phyloP scores from a whole-genome alignment of 2,329 filamentous ascomycete genomes.

The Cladorrhinum sp. region DNA sequence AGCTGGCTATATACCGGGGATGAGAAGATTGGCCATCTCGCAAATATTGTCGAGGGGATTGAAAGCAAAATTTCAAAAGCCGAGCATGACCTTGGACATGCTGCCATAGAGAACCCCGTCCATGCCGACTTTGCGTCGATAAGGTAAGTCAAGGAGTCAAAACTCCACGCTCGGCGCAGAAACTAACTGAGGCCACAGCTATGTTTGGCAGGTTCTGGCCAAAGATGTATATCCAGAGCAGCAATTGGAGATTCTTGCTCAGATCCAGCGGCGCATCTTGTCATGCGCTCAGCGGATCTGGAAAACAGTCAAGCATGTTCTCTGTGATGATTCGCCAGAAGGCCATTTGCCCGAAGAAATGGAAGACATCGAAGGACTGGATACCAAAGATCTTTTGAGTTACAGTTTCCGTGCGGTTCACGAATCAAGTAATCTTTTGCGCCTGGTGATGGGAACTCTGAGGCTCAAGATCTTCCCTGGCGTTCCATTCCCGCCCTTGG shows the following conservation, averaged over 20 bases:
- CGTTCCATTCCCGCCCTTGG: constrained; percentile 45
- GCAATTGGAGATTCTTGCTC: constrained; percentile 36
- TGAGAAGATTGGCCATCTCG: constrained; percentile 50
- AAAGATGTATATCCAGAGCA: constrained; percentile 38
- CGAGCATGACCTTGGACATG: constrained; percentile 60
- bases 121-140: constrained; percentile 69
- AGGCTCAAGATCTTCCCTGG: constrained; percentile 45
- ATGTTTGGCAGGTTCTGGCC: constrained; percentile 52
- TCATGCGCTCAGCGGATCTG: constrained; percentile 67
- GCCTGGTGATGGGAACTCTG: constrained; percentile 55
- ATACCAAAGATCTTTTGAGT: constrained; percentile 85
- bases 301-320: constrained; percentile 68
- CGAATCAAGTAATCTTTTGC: constrained; percentile 78
- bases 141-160: constrained; percentile 41
- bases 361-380: constrained; percentile 66
- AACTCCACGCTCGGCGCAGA: not conserved
- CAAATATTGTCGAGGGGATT: constrained; percentile 57
- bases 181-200: constrained; percentile 34
- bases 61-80: constrained; percentile 64
- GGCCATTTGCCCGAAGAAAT: constrained; percentile 76
- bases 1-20: constrained; percentile 47
- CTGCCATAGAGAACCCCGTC: constrained; percentile 63
- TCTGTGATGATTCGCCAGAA: constrained; percentile 94
- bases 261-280: constrained; percentile 56
- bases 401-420: constrained; percentile 96